phyloP scores from a whole-genome alignment of 805 yeast genomes.

The Myxozyma geophila region DNA sequence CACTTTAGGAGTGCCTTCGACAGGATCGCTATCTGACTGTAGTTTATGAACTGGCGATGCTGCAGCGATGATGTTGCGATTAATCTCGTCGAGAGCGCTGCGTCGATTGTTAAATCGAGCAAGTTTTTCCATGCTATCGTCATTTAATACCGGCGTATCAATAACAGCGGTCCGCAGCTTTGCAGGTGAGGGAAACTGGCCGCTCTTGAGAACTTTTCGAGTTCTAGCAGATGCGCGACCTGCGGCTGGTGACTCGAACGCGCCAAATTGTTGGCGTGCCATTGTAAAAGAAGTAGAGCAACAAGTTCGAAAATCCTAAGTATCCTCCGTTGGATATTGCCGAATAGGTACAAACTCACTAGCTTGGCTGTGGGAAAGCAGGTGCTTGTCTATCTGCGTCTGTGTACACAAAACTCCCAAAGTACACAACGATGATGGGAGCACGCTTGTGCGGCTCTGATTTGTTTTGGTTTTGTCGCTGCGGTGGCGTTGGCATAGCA shows the following conservation, averaged over 20 bases:
- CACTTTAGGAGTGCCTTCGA: conserved; percentile 25
- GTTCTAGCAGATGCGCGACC: conserved; percentile 1
- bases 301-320: too few relatives aligned
- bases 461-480: not conserved
- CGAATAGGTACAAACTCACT: too few relatives aligned
- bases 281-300: not conserved
- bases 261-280: conserved; percentile 1
- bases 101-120: conserved; percentile 16
- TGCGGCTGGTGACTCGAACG: not conserved
- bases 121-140: conserved; percentile 29
- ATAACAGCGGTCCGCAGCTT: conserved; percentile 1
- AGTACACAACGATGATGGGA: too few relatives aligned
- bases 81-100: conserved; percentile 23
- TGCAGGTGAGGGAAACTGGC: conserved; percentile 11
- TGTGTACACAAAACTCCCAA: too few relatives aligned
- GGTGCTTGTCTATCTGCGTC: too few relatives aligned
- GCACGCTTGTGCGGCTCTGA: not conserved
- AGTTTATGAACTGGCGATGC: conserved; percentile 7
- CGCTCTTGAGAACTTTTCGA: conserved; percentile 9
- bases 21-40: not conserved
- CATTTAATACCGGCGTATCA: conserved; percentile 18
- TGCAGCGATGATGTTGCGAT: conserved; percentile 23
- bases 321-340: too few relatives aligned
- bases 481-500: not conserved
- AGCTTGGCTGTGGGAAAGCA: too few relatives aligned